Evolutionary conservation across 192 early-diverging fungal species (phyloP).

Genomic region (Spizellomyces punctatus): DNA sequence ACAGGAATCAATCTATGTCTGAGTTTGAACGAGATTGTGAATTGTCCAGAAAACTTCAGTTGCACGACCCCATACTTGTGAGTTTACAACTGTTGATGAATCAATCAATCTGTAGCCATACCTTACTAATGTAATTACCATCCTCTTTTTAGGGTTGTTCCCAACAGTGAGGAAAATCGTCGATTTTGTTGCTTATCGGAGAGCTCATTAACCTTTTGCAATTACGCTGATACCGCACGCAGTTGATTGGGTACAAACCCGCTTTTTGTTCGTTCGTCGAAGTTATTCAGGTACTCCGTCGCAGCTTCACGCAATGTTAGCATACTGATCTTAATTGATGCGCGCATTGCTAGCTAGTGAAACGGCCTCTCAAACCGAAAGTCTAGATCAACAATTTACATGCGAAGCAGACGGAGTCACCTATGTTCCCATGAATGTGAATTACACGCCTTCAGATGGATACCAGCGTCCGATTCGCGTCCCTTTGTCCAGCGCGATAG

Average conservation of each 20-base stretch:
- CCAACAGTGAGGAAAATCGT: neutral
- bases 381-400: too few relatives aligned
- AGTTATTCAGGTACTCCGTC: neutral
- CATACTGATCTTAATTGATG: too few relatives aligned
- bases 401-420: too few relatives aligned
- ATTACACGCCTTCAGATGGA: too few relatives aligned
- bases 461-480: too few relatives aligned
- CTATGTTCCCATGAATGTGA: too few relatives aligned
- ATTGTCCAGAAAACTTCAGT: slow-evolving; percentile 39
- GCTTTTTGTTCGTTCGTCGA: slow-evolving; percentile 18
- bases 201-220: neutral
- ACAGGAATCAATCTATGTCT: slow-evolving; percentile 40
- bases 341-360: too few relatives aligned
- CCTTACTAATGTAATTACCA: neutral
- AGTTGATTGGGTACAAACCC: slow-evolving; percentile 36
- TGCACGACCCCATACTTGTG: slow-evolving; percentile 44
- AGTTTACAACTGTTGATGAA: slow-evolving; percentile 22
- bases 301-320: too few relatives aligned
- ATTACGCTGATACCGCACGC: neutral
- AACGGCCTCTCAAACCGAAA: too few relatives aligned
- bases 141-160: neutral
- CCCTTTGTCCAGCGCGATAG: too few relatives aligned
- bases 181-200: neutral
- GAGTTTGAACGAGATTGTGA: slow-evolving; percentile 50
- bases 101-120: too few relatives aligned